phyloP scores from a whole-genome alignment of 2,329 filamentous ascomycete genomes.

The Scedosporium apiospermum region DNA sequence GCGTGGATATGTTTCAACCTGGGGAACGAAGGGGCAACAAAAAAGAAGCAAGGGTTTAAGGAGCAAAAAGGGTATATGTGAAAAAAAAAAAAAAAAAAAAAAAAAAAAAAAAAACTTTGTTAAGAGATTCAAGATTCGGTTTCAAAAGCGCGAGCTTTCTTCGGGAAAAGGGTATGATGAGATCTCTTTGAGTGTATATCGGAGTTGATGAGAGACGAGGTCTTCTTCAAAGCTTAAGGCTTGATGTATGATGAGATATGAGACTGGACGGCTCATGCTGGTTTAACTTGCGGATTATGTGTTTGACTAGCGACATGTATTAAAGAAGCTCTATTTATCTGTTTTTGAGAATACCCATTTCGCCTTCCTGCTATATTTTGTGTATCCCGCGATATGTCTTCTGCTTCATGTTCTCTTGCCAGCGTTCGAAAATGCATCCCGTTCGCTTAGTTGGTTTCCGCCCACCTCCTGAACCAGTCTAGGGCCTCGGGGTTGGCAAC shows the following conservation, averaged over 20 bases:
- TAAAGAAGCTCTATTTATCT: no score
- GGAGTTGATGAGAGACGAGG: no score
- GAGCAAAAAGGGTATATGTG: not conserved
- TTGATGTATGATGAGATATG: no score
- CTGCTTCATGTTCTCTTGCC: not conserved
- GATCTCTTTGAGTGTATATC: not conserved
- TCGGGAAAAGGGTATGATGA: not conserved
- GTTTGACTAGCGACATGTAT: no score
- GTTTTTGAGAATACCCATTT: no score
- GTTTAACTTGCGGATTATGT: no score
- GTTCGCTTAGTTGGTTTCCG: conserved; percentile 33
- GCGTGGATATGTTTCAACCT: not conserved
- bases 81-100: not conserved
- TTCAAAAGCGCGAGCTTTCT: not conserved
- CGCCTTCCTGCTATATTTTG: not conserved
- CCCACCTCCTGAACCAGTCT: conserved; percentile 81
- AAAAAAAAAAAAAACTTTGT: not conserved
- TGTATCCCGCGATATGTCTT: not conserved
- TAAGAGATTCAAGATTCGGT: not conserved
- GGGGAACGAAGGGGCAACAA: no score
- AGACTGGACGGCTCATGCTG: no score
- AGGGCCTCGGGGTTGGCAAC: conserved; percentile 87
- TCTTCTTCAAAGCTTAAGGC: no score
- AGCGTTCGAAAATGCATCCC: not conserved
- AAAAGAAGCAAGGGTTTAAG: not conserved